Conservation (phyloP, 768 basidiomycete species). For the Austroboletus eburneus region DNA sequence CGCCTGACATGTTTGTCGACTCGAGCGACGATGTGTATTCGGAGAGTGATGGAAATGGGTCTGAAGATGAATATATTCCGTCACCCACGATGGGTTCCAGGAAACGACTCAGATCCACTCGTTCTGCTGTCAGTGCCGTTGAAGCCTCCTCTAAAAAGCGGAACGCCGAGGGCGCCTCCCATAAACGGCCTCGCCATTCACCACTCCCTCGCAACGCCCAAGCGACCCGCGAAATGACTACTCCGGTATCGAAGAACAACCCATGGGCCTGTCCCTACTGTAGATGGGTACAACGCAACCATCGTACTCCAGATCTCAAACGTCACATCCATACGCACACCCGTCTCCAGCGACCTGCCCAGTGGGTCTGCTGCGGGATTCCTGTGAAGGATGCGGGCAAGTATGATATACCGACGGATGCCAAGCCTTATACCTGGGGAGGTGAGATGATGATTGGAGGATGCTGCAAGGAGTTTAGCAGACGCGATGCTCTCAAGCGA, state of each 20-base stretch:
- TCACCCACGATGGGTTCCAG: constrained; percentile 31
- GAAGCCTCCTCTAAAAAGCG: constrained; percentile 7
- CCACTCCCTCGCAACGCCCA: constrained; percentile 47
- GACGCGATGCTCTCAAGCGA: constrained; percentile 39
- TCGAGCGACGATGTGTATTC: constrained; percentile 30
- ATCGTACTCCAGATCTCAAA: constrained; percentile 54
- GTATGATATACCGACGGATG: constrained; percentile 18
- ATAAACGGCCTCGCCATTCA: constrained; percentile 30
- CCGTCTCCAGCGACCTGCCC: constrained; percentile 32
- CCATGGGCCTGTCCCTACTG: constrained; percentile 46
- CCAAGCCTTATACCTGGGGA: constrained; percentile 25
- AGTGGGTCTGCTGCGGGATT: constrained; percentile 38
- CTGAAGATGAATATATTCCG: constrained; percentile 46
- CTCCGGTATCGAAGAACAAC: constrained; percentile 26
- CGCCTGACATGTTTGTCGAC: constrained; percentile 3
- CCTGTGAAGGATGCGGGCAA: constrained; percentile 22
- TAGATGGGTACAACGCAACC: constrained; percentile 44
- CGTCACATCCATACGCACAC: constrained; percentile 56
- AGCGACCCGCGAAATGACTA: constrained; percentile 23
- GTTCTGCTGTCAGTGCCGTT: not conserved
- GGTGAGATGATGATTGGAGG: constrained; percentile 34
- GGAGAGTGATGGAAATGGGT: constrained; percentile 37
- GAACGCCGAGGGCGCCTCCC: not conserved
- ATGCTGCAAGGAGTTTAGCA: constrained; percentile 36
- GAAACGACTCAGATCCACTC: constrained; percentile 31